A percentile compares a stretch with the other conserved stretches of the same genome.
Conservation (phyloP, 2,329 filamentous ascomycete species). For the Orbilia oligospora region DNA sequence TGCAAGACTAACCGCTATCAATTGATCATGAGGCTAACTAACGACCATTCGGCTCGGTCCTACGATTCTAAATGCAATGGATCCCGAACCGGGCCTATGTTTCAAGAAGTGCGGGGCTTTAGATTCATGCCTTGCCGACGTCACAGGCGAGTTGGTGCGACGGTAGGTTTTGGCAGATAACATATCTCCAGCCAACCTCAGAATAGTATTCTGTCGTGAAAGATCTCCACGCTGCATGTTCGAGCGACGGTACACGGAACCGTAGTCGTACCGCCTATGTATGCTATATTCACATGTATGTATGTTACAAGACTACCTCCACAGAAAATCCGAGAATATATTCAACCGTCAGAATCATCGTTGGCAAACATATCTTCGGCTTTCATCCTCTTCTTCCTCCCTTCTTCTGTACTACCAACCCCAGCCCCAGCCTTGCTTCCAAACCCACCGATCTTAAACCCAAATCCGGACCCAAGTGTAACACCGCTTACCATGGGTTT, state of each 20-base stretch:
- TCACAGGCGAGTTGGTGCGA: slow-evolving; percentile 3
- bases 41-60: slow-evolving; percentile 11
- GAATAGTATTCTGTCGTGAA: slow-evolving; percentile 34
- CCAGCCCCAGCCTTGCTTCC: slow-evolving; percentile 61
- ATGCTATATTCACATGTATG: slow-evolving; percentile 10
- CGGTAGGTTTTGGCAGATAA: neutral
- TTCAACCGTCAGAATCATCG: slow-evolving; percentile 70
- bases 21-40: neutral
- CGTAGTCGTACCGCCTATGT: neutral
- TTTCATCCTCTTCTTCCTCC: slow-evolving; percentile 76
- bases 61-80: slow-evolving; percentile 3
- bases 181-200: slow-evolving; percentile 27
- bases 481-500: slow-evolving; percentile 48
- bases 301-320: neutral
- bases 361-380: slow-evolving; percentile 91
- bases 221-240: slow-evolving; percentile 25
- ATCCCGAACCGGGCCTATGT: slow-evolving; percentile 6
- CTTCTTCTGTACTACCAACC: slow-evolving; percentile 65
- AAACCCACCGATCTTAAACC: slow-evolving; percentile 63
- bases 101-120: slow-evolving; percentile 17
- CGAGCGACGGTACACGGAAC: slow-evolving; percentile 7
- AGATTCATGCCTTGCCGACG: slow-evolving; percentile 10
- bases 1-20: neutral
- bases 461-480: slow-evolving; percentile 62
- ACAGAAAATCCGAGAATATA: neutral